A percentile compares a stretch with the other conserved stretches of the same genome.
Evolutionary conservation across 345 rosid species (phyloP).

Genomic region (Physaria fendleri): DNA sequence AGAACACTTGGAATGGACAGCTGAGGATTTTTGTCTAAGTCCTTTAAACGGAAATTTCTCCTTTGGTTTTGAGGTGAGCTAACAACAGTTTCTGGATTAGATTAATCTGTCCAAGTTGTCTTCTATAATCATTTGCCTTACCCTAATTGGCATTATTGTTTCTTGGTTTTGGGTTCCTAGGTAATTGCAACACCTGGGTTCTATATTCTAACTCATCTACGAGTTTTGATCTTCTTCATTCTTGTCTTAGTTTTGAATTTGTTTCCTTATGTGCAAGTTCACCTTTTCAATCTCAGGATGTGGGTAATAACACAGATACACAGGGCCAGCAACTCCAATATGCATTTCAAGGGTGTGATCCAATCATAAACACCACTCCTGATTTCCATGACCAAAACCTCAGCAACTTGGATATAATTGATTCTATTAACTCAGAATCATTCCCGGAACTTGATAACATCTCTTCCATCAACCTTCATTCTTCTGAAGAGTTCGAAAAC

Average conservation of each 20-base stretch:
- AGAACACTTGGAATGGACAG: constrained; percentile 36
- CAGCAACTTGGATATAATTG: constrained; percentile 38
- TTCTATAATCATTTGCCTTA: neutral
- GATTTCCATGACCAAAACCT: constrained; percentile 30
- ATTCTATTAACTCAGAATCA: constrained; percentile 42
- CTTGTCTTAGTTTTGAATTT: neutral
- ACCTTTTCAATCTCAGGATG: constrained; percentile 37
- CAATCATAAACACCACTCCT: constrained; percentile 31
- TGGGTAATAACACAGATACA: constrained; percentile 29
- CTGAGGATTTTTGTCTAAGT: constrained; percentile 37
- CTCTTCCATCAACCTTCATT: constrained; percentile 30
- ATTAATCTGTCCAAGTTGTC: neutral
- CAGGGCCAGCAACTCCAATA: constrained; percentile 26
- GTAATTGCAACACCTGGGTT: constrained; percentile 1
- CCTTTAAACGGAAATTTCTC: constrained; percentile 15
- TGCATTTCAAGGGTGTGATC: constrained; percentile 41
- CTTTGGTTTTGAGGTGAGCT: constrained; percentile 39
- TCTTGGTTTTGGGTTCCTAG: neutral
- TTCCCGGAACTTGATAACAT: constrained; percentile 38
- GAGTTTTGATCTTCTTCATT: neutral
- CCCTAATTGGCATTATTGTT: neutral
- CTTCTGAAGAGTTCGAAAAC: constrained; percentile 27
- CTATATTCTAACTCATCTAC: neutral
- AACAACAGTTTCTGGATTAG: neutral
- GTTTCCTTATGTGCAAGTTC: neutral